Percentiles rank a stretch among this genome's conserved stretches.
Evolutionary conservation across 768 basidiomycete species (phyloP).

Genomic region (Tricholoma sp.): DNA sequence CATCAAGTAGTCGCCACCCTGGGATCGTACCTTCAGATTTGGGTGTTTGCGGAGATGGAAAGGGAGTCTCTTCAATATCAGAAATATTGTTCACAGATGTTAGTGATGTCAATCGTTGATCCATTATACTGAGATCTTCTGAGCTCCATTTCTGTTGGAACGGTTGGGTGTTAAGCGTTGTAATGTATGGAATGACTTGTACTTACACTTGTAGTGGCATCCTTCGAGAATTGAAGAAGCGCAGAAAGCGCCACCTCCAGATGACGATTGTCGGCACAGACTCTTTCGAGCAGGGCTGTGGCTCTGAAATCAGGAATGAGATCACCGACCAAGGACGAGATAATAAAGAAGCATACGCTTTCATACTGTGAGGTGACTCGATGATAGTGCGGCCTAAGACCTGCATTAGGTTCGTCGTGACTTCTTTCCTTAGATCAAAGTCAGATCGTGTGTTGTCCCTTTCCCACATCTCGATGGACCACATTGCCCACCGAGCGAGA

Average conservation of each 20-base stretch:
- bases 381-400: conserved; percentile 36
- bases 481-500: conserved; percentile 65
- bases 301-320: conserved; percentile 11
- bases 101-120: conserved; percentile 41
- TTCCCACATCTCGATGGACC: conserved; percentile 45
- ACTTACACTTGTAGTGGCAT: conserved; percentile 17
- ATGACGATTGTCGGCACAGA: conserved; percentile 33
- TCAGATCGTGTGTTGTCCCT: conserved; percentile 25
- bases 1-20: conserved; percentile 54
- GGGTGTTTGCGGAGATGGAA: not conserved
- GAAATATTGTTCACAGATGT: conserved; percentile 16
- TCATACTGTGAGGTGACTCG: conserved; percentile 13
- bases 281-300: conserved; percentile 32
- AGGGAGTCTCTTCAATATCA: conserved; percentile 1
- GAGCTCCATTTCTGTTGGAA: conserved; percentile 44
- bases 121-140: conserved; percentile 50
- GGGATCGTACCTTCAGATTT: conserved; percentile 1
- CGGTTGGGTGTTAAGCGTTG: not conserved
- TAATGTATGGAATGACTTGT: not conserved
- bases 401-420: conserved; percentile 41
- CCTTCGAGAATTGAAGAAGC: conserved; percentile 15
- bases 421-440: conserved; percentile 39
- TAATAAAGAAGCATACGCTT: conserved; percentile 29
- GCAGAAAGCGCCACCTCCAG: conserved; percentile 25
- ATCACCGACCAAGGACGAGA: not conserved